Evolutionary conservation across 495 filamentous ascomycete genomes (phyloP).

Genomic region (Lasiosphaeria hispida): DNA sequence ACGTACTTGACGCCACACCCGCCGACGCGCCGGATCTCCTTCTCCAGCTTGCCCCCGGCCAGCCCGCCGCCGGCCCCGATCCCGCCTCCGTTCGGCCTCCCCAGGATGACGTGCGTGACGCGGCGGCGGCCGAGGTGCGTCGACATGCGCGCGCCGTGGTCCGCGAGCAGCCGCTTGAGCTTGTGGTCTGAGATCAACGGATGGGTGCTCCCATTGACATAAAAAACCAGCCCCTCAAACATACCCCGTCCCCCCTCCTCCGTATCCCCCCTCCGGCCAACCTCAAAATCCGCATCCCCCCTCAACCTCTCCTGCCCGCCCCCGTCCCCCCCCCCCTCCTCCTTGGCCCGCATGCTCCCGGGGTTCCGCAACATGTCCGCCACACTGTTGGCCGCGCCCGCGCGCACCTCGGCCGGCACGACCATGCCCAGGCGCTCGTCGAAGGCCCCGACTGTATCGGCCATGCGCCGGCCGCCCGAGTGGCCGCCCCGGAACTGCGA

Average conservation of each 20-base stretch:
- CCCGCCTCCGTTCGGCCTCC: constrained; percentile 43
- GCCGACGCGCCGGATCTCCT: constrained; percentile 65
- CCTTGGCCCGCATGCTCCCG: constrained; percentile 35
- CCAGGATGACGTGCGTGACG: constrained; percentile 87
- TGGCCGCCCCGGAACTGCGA: constrained; percentile 60
- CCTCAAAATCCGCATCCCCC: constrained; percentile 28
- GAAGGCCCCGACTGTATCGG: constrained; percentile 56
- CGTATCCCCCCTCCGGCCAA: constrained; percentile 34
- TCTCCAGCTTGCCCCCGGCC: constrained; percentile 76
- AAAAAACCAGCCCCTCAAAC: constrained; percentile 68
- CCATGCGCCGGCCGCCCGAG: constrained; percentile 51
- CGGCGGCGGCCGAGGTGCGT: constrained; percentile 64
- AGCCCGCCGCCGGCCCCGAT: constrained; percentile 73
- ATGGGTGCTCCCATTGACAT: constrained; percentile 84
- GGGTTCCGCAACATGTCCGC: constrained; percentile 50
- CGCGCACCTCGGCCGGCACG: constrained; percentile 42
- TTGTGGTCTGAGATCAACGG: constrained; percentile 81
- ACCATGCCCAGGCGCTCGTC: constrained; percentile 46
- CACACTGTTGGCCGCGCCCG: constrained; percentile 39
- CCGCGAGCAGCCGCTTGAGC: constrained; percentile 72
- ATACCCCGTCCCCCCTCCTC: constrained; percentile 39
- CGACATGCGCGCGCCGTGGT: constrained; percentile 68
- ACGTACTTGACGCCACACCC: constrained; percentile 76
- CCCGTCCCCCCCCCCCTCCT: constrained; percentile 6
- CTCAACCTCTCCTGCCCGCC: constrained; percentile 32